Conservation (phyloP, 2,329 filamentous ascomycete species). For the Trichophyton mentagrophytes region DNA sequence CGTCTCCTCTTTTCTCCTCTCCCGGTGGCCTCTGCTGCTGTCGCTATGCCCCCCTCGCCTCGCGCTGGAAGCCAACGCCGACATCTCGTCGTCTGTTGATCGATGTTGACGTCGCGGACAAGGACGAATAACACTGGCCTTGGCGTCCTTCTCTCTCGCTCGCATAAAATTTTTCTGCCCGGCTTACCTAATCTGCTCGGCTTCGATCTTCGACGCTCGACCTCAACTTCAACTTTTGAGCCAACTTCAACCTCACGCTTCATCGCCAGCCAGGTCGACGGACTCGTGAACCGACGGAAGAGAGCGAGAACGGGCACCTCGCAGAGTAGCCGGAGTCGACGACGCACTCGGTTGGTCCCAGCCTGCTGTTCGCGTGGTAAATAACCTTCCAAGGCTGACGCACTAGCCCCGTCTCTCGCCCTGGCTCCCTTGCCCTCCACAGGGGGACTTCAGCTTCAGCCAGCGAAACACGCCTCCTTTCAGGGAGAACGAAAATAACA, state of each 20-base stretch:
- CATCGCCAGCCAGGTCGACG: neutral
- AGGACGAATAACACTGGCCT: neutral
- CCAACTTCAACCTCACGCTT: neutral
- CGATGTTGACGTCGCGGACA: neutral
- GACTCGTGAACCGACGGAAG: too few species aligned
- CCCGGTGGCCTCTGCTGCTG: too few species aligned
- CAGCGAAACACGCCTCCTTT: neutral
- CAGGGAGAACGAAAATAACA: neutral
- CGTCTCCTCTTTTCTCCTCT: neutral
- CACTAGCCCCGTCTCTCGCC: conserved; percentile 1
- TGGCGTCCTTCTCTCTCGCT: neutral
- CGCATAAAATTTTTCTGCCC: neutral
- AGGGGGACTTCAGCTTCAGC: neutral
- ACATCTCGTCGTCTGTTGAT: neutral
- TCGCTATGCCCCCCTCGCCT: too few species aligned
- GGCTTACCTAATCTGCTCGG: neutral
- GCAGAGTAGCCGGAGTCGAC: neutral
- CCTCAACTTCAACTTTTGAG: neutral
- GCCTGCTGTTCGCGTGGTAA: neutral
- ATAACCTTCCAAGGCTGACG: conserved; percentile 4
- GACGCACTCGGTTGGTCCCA: neutral
- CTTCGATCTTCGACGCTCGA: neutral
- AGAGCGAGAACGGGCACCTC: neutral
- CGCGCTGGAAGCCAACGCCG: too few species aligned
- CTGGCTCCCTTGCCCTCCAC: neutral